Conservation (phyloP, 352 stramenopile genomes). For the Globisporangium okanoganense region DNA sequence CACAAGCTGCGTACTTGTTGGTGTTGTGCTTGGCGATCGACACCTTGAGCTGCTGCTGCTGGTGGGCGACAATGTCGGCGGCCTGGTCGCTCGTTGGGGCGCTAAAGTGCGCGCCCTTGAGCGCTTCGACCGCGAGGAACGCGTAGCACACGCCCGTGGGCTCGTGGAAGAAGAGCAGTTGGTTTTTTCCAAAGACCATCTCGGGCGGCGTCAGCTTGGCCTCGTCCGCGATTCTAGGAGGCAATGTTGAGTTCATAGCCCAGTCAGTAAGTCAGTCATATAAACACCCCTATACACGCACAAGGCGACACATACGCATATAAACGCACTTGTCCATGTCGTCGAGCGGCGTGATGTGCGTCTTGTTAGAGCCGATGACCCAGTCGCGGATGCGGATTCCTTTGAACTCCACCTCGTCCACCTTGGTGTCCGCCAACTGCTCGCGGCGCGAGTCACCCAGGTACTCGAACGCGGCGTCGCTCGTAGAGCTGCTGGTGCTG, state of each 20-base stretch:
- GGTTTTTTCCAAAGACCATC: conserved; percentile 87
- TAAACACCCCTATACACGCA: background rate
- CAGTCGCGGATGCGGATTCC: conserved; percentile 59
- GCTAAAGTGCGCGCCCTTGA: conserved; percentile 70
- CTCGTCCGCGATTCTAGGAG: conserved; percentile 43
- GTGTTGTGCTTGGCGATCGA: conserved; percentile 75
- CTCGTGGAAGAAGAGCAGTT: conserved; percentile 72
- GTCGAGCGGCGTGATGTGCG: conserved; percentile 77
- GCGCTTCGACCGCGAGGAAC: conserved; percentile 70
- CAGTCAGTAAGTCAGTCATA: background rate
- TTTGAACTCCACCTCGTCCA: conserved; percentile 65
- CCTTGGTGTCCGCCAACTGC: conserved; percentile 31
- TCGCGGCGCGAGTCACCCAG: conserved; percentile 48
- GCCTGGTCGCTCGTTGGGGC: conserved; percentile 32
- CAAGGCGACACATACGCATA: background rate
- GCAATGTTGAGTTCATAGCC: background rate
- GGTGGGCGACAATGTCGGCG: conserved; percentile 49
- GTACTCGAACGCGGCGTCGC: conserved; percentile 24
- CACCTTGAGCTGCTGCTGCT: conserved; percentile 81
- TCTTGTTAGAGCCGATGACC: conserved; percentile 78
- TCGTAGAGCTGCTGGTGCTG: background rate
- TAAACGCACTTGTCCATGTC: conserved; percentile 49
- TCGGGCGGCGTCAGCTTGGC: conserved; percentile 74
- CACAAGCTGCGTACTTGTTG: conserved; percentile 41
- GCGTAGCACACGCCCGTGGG: conserved; percentile 68